These are phyloP conservation scores for Neoascochyta sp. DNA, from an alignment of 2,329 filamentous ascomycete species.

Conservation along the genomic window DNA sequence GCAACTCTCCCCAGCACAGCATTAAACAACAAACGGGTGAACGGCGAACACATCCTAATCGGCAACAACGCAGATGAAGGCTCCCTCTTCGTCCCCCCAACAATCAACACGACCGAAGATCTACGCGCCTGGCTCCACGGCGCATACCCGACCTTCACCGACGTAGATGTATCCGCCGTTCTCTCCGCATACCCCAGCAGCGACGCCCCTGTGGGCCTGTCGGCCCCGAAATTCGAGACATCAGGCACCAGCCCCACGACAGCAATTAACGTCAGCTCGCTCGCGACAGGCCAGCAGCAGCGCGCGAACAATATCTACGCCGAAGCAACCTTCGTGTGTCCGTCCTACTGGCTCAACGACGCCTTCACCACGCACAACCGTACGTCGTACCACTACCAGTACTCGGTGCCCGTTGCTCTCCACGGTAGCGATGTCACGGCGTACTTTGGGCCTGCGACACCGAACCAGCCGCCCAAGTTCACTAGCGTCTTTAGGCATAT, in stretches of 20 bases:
- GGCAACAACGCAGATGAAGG: constrained; percentile 53
- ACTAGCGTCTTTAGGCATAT: constrained; percentile 6
- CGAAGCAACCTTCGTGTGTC: constrained; percentile 55
- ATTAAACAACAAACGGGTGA: constrained; percentile 34
- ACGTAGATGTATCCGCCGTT: constrained; percentile 39
- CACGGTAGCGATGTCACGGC: constrained; percentile 15
- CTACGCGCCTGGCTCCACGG: constrained; percentile 42
- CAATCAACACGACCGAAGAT: constrained; percentile 41
- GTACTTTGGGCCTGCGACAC: constrained; percentile 17
- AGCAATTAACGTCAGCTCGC: constrained; percentile 49
- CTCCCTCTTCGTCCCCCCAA: constrained; percentile 43
- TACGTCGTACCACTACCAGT: constrained; percentile 17
- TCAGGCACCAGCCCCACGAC: constrained; percentile 37
- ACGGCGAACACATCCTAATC: constrained; percentile 35
- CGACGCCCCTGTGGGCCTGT: constrained; percentile 19
- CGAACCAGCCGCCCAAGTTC: constrained; percentile 10
- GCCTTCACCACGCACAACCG: constrained; percentile 35
- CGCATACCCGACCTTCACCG: constrained; percentile 39
- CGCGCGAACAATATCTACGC: constrained; percentile 51
- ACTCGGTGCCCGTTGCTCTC: constrained; percentile 15
- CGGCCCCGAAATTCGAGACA: not conserved
- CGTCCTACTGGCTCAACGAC: constrained; percentile 54
- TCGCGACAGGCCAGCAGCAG: constrained; percentile 54
- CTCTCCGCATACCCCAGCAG: constrained; percentile 38
- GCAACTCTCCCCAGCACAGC: constrained; percentile 37